Conservation (phyloP, 1,284 basidiomycete genomes). For the Ceratobasidium theobromae region DNA sequence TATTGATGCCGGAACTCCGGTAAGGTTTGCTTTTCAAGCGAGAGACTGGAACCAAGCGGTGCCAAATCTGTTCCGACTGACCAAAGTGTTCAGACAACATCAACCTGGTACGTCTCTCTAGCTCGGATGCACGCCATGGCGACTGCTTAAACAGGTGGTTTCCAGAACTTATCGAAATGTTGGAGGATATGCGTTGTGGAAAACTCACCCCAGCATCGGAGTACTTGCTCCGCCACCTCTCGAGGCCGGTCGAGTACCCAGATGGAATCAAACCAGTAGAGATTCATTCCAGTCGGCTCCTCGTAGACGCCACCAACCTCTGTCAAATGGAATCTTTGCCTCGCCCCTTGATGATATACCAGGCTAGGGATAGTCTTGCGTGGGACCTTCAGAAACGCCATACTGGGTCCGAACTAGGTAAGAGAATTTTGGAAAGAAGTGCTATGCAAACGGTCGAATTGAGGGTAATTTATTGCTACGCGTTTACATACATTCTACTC, state of each 20-base stretch:
- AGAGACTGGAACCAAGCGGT: conserved; percentile 67
- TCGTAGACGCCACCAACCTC: background rate
- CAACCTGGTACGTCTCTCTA: no score
- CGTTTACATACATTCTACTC: background rate
- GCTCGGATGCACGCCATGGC: no score
- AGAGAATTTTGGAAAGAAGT: no score
- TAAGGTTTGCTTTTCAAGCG: conserved; percentile 81
- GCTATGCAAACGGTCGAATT: background rate
- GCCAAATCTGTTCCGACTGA: conserved; percentile 44
- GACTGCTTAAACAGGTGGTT: no score
- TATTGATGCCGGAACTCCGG: no score
- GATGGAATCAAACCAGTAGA: conserved; percentile 32
- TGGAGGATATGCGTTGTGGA: no score
- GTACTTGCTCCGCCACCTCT: background rate
- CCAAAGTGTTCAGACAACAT: no score
- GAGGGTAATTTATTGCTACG: background rate
- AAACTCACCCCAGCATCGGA: conserved; percentile 18
- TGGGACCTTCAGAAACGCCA: no score
- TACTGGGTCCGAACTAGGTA: no score
- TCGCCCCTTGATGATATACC: background rate
- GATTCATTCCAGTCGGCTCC: conserved; percentile 21
- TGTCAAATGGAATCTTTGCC: background rate
- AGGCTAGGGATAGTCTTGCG: no score
- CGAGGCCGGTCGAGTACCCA: conserved; percentile 15
- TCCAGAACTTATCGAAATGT: no score